phyloP scores from a whole-genome alignment of 2,329 filamentous ascomycete genomes.

The Ambrosiella cleistominuta region DNA sequence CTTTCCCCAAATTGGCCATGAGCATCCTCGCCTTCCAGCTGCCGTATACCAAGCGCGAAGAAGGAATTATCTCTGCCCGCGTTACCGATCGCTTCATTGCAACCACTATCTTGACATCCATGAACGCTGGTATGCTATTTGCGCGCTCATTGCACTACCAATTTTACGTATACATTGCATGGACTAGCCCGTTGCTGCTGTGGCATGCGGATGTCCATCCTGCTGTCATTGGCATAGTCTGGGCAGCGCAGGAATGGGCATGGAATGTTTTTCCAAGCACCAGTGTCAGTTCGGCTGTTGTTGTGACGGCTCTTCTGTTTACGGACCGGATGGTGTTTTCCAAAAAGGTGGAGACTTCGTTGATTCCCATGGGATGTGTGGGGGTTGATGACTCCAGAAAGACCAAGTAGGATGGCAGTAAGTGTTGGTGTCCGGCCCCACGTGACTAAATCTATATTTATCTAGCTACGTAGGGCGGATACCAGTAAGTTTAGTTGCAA shows the following conservation, averaged over 20 bases:
- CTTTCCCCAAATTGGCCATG: constrained; percentile 34
- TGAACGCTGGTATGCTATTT: constrained; percentile 65
- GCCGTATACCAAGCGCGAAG: constrained; percentile 33
- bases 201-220: constrained; percentile 61
- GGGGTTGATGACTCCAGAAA: constrained; percentile 16
- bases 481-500: background rate
- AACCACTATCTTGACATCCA: constrained; percentile 59
- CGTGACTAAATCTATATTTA: no score
- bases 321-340: constrained; percentile 25
- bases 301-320: constrained; percentile 51
- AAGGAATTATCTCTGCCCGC: constrained; percentile 35
- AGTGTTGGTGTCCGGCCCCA: no score
- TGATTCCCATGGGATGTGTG: constrained; percentile 15
- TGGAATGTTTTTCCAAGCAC: constrained; percentile 91
- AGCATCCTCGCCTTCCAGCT: constrained; percentile 26
- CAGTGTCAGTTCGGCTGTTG: constrained; percentile 34
- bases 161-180: constrained; percentile 82
- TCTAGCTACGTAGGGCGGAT: background rate
- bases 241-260: constrained; percentile 71
- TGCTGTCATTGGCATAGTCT: constrained; percentile 47
- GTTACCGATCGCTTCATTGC: constrained; percentile 58
- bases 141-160: constrained; percentile 86
- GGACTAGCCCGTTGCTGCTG: constrained; percentile 72
- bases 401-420: constrained; percentile 17
- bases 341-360: constrained; percentile 5